Conservation (phyloP, 2,329 filamentous ascomycete genomes). For the Dactylellina drechsleri region DNA sequence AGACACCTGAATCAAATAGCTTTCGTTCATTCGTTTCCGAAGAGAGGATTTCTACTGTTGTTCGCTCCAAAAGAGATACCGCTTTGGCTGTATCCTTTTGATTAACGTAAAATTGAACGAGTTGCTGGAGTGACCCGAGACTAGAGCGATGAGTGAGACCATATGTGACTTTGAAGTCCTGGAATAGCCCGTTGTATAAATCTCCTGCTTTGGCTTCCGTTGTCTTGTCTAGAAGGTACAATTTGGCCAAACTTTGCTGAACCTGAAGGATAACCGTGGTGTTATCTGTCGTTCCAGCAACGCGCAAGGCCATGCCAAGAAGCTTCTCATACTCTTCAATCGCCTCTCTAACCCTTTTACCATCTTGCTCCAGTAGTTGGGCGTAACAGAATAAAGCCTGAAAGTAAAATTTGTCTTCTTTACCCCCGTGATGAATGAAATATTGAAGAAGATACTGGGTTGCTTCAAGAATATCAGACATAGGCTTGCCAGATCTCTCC, state of each 20-base stretch:
- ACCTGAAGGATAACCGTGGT: slow-evolving; percentile 31
- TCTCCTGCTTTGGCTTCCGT: slow-evolving; percentile 34
- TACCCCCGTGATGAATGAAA: slow-evolving; percentile 6
- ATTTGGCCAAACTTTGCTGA: slow-evolving; percentile 39
- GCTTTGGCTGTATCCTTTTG: slow-evolving; percentile 10
- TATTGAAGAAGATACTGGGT: slow-evolving; percentile 22
- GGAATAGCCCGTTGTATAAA: slow-evolving; percentile 30
- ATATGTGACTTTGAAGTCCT: slow-evolving; percentile 36
- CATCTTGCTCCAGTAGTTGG: slow-evolving; percentile 26
- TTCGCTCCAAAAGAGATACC: slow-evolving; percentile 17
- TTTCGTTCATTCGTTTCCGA: slow-evolving; percentile 24
- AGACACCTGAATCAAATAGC: slow-evolving; percentile 23
- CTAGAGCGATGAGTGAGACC: slow-evolving; percentile 18
- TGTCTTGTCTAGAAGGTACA: slow-evolving; percentile 39
- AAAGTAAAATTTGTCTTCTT: slow-evolving; percentile 33
- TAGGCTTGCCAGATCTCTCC: slow-evolving; percentile 19
- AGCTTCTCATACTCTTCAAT: slow-evolving; percentile 43
- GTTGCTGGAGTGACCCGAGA: slow-evolving; percentile 23
- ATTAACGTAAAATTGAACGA: slow-evolving; percentile 28
- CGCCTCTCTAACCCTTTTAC: slow-evolving; percentile 9
- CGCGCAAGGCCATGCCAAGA: slow-evolving; percentile 18
- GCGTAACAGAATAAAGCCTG: slow-evolving; percentile 27
- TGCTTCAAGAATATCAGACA: slow-evolving; percentile 3
- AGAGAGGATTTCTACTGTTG: slow-evolving; percentile 27
- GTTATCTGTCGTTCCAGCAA: slow-evolving; percentile 19